Base-by-base conservation (phyloP, 495 filamentous ascomycete genomes). In the Achaetomiella virescens region DNA sequence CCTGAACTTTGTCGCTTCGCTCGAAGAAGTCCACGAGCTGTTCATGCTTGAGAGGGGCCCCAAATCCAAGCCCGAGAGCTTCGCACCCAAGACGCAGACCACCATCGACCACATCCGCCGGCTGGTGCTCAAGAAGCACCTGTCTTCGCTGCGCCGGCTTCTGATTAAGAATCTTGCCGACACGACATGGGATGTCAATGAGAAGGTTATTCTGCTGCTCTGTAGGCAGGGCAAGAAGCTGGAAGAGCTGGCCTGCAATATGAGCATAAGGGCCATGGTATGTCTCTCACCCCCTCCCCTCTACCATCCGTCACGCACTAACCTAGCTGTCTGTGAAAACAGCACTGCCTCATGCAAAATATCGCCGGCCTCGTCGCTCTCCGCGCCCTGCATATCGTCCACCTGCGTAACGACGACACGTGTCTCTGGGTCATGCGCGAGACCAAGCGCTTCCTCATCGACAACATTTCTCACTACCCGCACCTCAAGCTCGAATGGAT, bases 261-360 rank as follows among this genome's bases (percentile, higher is more conserved):
- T 84, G 68, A 75, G 71, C 44, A 73, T 77, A 44, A 59, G 61
- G 15, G 67, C 67, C 25, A 70, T 81, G 46, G 81, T 84, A 74
- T 69, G 80, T 48, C 24, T 27, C 18, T 6, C 14, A 3, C n/a
- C 3, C 48, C 40, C 14, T 31, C 14, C 38, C 22, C 24, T 46
- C 10, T 8, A n/a, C 48, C 10, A 15, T 12, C 14, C 14, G 7
- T 31, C 36, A 22, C 12, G 3, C 8, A 4, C 41, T 45, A 25
- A 35, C 38, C 12, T 15, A 17, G 18, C 4, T 17, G 2, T n/a
- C n/a, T n/a, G 14, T 8, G 5, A 5, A 15, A 24, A 29, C 43
- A 82, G 79, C 81, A 84, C 58, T 65, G 63, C 9, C 71, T 83
- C 20, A 71, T 82, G 57, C 81, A 81, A 55, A 66, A 73, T 31